Evolutionary conservation across 441 rosid genomes (phyloP).

Genomic region (Gossypium davidsonii): DNA sequence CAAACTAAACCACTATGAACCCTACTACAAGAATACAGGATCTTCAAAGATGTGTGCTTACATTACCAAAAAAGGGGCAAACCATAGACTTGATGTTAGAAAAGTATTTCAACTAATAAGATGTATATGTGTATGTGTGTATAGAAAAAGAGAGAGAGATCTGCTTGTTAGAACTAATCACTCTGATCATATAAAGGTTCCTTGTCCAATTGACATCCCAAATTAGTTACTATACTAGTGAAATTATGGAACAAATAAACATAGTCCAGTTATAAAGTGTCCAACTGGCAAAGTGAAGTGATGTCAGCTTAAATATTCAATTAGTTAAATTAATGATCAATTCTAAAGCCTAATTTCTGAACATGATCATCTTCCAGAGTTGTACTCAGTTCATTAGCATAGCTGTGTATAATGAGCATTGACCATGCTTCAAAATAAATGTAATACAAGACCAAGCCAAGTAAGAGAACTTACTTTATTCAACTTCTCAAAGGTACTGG

Average conservation of each 20-base stretch:
- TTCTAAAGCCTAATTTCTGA: neutral
- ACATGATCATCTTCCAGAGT: neutral
- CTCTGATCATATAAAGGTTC: neutral
- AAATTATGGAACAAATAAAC: constrained; percentile 2
- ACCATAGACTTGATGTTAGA: neutral
- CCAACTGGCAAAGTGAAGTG: neutral
- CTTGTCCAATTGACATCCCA: neutral
- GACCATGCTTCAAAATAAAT: constrained; percentile 8
- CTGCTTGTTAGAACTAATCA: neutral
- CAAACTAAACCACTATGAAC: no score
- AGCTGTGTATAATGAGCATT: neutral
- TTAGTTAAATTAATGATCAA: neutral
- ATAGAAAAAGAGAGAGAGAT: neutral
- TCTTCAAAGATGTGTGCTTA: neutral
- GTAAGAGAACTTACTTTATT: constrained; percentile 52
- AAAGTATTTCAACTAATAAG: neutral
- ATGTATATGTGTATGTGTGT: neutral
- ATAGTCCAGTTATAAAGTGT: neutral
- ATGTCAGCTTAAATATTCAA: neutral
- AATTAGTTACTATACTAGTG: neutral
- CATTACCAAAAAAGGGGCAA: neutral
- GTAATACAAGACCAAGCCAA: constrained; percentile 1
- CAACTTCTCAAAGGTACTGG: constrained; percentile 71
- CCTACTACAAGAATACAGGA: neutral
- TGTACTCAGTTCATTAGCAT: neutral